A percentile compares a stretch with the other conserved stretches of the same genome.
Conservation (phyloP, 192 early-diverging fungal species). For the Backusella tarrabulga region DNA sequence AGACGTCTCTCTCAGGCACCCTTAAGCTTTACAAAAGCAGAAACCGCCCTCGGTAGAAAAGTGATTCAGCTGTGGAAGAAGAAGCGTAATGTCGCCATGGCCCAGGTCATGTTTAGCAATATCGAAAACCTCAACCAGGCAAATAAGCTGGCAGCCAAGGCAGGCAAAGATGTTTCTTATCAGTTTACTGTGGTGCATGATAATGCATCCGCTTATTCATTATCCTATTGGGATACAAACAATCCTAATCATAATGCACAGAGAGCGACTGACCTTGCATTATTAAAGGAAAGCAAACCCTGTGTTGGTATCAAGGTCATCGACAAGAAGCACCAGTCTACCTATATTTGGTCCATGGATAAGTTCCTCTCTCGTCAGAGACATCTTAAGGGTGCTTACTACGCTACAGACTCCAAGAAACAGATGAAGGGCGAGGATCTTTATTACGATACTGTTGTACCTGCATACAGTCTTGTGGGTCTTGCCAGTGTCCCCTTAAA, state of each 20-base stretch:
- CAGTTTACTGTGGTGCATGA: constrained; percentile 77
- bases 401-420: constrained; percentile 51
- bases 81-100: constrained; percentile 57
- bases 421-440: constrained; percentile 57
- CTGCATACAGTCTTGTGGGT: constrained; percentile 50
- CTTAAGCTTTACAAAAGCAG: constrained; percentile 37
- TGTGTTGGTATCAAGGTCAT: constrained; percentile 55
- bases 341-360: constrained; percentile 44
- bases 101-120: constrained; percentile 63
- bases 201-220: constrained; percentile 37
- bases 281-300: constrained; percentile 40
- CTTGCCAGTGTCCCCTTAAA: constrained; percentile 40
- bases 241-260: constrained; percentile 29
- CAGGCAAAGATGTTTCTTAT: constrained; percentile 74
- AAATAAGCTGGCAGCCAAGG: constrained; percentile 80
- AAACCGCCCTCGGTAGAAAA: constrained; percentile 39
- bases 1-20: constrained; percentile 34
- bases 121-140: constrained; percentile 78
- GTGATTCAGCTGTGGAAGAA: constrained; percentile 47
- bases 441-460: constrained; percentile 50
- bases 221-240: constrained; percentile 45
- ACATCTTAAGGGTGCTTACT: constrained; percentile 43
- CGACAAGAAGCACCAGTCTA: constrained; percentile 48
- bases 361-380: constrained; percentile 32
- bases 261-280: constrained; percentile 35